phyloP scores from a whole-genome alignment of 805 yeast genomes.

The Schwanniomyces yamadae region DNA sequence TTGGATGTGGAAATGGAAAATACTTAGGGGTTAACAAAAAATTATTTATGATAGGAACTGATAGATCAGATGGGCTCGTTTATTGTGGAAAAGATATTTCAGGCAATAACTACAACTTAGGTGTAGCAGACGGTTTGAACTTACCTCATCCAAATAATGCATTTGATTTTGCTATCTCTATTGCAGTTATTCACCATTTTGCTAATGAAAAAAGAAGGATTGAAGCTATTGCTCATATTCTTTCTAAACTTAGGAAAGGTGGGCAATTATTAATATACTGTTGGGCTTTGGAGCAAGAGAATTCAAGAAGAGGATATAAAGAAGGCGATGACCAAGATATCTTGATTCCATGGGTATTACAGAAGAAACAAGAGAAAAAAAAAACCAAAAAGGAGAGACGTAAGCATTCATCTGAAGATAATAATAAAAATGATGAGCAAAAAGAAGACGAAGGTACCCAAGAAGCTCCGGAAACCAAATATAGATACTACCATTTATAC shows the following conservation, averaged over 20 bases:
- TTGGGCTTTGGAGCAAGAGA: slow-evolving; percentile 95
- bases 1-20: slow-evolving; percentile 98
- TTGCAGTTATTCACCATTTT: slow-evolving; percentile 95
- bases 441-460: slow-evolving; percentile 15
- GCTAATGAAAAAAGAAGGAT: slow-evolving; percentile 79
- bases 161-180: slow-evolving; percentile 87
- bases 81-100: slow-evolving; percentile 55
- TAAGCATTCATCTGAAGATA: slow-evolving; percentile 6
- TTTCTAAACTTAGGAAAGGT: slow-evolving; percentile 53
- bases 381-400: slow-evolving; percentile 8
- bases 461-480: slow-evolving; percentile 51
- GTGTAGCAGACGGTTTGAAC: slow-evolving; percentile 78
- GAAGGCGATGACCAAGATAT: slow-evolving; percentile 93
- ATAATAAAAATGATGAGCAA: not conserved
- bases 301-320: slow-evolving; percentile 84
- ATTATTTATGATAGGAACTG: slow-evolving; percentile 71
- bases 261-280: slow-evolving; percentile 84
- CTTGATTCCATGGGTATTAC: slow-evolving; percentile 91
- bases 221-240: slow-evolving; percentile 68
- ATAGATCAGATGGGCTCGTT: slow-evolving; percentile 68
- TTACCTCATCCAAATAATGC: slow-evolving; percentile 37
- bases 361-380: slow-evolving; percentile 31
- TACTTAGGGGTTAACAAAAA: slow-evolving; percentile 72
- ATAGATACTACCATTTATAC: slow-evolving; percentile 88
- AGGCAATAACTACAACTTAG: slow-evolving; percentile 47